phyloP scores from a whole-genome alignment of 1,284 basidiomycete genomes.

The Cerrena zonata region DNA sequence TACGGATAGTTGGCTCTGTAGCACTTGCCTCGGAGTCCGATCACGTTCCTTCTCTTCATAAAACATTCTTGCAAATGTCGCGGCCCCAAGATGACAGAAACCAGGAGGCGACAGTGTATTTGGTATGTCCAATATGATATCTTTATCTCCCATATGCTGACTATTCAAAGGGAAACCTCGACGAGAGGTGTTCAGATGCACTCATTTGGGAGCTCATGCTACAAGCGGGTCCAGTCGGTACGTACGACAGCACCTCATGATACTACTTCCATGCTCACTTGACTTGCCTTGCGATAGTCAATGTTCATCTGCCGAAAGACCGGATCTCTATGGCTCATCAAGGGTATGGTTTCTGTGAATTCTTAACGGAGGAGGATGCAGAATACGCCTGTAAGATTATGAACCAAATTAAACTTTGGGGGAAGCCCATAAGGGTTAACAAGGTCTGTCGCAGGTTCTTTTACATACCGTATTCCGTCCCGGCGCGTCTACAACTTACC shows the following conservation, averaged over 20 bases:
- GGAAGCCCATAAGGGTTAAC: conserved; percentile 96
- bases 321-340: conserved; percentile 96
- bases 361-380: conserved; percentile 94
- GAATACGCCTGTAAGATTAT: conserved; percentile 99
- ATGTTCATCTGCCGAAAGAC: conserved; percentile 99
- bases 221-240: conserved; percentile 94
- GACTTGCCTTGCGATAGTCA: conserved; percentile 48
- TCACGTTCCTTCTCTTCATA: conserved; percentile 5
- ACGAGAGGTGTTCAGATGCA: conserved; percentile 90
- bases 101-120: conserved; percentile 91
- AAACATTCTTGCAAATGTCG: conserved; percentile 47
- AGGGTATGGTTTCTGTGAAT: conserved; percentile 99
- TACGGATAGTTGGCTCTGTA: conserved; percentile 16
- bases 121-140: conserved; percentile 45
- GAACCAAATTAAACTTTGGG: conserved; percentile 99
- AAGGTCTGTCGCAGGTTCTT: conserved; percentile 57
- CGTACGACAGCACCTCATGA: conserved; percentile 27
- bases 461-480: background rate
- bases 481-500: background rate
- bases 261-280: background rate
- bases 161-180: conserved; percentile 83
- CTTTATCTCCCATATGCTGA: background rate
- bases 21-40: too few species aligned
- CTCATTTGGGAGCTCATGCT: conserved; percentile 98
- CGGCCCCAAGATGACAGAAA: conserved; percentile 88